Evolutionary conservation across 352 stramenopile species (phyloP).

Genomic region (Phytopythium aichiense): DNA sequence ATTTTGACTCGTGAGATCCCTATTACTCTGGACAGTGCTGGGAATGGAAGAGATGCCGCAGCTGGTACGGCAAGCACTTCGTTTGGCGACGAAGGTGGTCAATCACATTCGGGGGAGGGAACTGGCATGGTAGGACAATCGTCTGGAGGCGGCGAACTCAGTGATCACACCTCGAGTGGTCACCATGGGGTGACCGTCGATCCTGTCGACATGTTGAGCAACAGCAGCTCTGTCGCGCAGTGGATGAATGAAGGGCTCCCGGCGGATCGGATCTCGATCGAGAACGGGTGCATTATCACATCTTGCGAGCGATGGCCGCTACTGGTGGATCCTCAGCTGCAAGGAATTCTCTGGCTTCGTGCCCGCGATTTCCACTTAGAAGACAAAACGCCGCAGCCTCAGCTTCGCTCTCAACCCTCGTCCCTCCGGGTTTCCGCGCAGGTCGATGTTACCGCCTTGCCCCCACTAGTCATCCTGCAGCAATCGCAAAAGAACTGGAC

Average conservation of each 20-base stretch:
- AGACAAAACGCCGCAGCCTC: slow-evolving; percentile 7
- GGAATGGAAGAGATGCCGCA: background rate
- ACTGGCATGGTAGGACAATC: background rate
- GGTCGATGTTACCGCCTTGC: slow-evolving; percentile 1
- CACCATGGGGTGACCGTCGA: slow-evolving; percentile 42
- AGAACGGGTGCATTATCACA: slow-evolving; percentile 91
- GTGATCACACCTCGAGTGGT: background rate
- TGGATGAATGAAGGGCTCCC: slow-evolving; percentile 92
- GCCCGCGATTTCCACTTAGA: slow-evolving; percentile 34
- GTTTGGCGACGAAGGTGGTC: background rate
- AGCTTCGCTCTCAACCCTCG: background rate
- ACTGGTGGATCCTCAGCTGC: slow-evolving; percentile 88
- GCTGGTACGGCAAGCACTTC: background rate
- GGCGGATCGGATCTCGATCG: slow-evolving; percentile 88
- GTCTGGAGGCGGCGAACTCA: slow-evolving; percentile 2
- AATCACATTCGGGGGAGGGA: background rate
- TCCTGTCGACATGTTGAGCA: slow-evolving; percentile 83
- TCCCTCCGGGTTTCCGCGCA: slow-evolving; percentile 1
- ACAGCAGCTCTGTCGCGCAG: slow-evolving; percentile 78
- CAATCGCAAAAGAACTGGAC: slow-evolving; percentile 76
- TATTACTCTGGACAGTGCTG: slow-evolving; percentile 30
- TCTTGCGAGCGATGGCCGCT: slow-evolving; percentile 87
- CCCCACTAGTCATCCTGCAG: slow-evolving; percentile 64
- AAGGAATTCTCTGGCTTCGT: slow-evolving; percentile 87
- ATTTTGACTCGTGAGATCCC: slow-evolving; percentile 86